Evolutionary conservation across 1,139 yeast genomes (phyloP), one percentile per base, ranked within the genome.

Genomic region (Zhuliangozyma parablackwelliae): DNA sequence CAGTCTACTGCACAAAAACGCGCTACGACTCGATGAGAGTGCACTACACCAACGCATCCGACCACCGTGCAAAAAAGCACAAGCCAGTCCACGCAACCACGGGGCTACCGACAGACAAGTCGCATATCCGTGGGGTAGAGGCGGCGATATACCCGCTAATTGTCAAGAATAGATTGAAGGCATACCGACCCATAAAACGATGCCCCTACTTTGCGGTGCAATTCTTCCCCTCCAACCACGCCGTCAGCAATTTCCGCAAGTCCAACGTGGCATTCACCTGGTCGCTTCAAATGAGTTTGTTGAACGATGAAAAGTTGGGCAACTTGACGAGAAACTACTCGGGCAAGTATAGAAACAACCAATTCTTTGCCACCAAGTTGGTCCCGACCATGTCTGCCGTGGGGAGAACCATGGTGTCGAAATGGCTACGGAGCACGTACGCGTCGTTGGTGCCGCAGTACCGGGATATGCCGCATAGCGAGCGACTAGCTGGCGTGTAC

Each of bases 51-150:
- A 26, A 29, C 24, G 33, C 30, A 2, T 7, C 21, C 21, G 33
- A 40, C 6, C 28, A 31, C 21, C 13, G 3, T 3, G n/a, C 10
- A 7, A 29, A n/a, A 3, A 12, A 21, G 10, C 7, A 7, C 24
- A 7, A 25, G 24, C 34, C 29, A 10, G 13, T 29, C 10, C 31
- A 30, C 10, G 40, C 34, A 31, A 42, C 39, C 6, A 31, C 43
- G 13, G 12, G 20, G 6, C 50, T 65, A 11, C 73, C 74, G 1
- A 37, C 32, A 16, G 27, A 33, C 2, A 52, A 61, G 3, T 55
- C 63, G 1, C 73, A 70, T 37, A 69, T 70, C 25, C 54, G 51
- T 32, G 76, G 76, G 2, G 53, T 69, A 2, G 72, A 65, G 40
- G 42, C 47, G 4, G 43, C 46, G 0, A 63, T 53, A 1, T 59